Conservation (phyloP, 1,139 yeast species). For the Protomyces pachydermus region DNA sequence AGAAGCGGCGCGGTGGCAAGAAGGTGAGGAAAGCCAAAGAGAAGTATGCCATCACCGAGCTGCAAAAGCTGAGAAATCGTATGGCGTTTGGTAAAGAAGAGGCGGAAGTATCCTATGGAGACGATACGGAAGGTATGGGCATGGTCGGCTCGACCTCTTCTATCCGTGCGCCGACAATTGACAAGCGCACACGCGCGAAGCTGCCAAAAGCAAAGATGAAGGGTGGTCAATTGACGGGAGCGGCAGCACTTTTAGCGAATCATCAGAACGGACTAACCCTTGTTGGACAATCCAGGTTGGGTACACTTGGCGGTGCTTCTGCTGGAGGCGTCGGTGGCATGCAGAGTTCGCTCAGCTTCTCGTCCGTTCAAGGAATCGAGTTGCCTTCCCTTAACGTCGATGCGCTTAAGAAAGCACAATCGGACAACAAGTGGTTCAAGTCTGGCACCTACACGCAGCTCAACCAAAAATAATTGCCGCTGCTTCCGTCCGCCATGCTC, state of each 20-base stretch:
- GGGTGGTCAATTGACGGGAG: slow-evolving; percentile 24
- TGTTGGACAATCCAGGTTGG: slow-evolving; percentile 12
- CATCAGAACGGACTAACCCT: background rate
- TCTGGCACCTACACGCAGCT: slow-evolving; percentile 38
- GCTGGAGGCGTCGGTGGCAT: slow-evolving; percentile 35
- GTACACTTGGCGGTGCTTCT: background rate
- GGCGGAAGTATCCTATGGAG: slow-evolving; percentile 48
- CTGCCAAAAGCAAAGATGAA: slow-evolving; percentile 36
- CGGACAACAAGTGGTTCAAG: slow-evolving; percentile 37
- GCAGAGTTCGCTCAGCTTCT: slow-evolving; percentile 37
- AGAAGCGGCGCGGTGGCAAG: slow-evolving; percentile 83
- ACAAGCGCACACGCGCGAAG: slow-evolving; percentile 38
- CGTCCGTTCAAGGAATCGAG: slow-evolving; percentile 39
- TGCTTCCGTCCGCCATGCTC: no score
- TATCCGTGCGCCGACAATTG: slow-evolving; percentile 42
- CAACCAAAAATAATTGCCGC: background rate
- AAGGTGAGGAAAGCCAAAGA: slow-evolving; percentile 74
- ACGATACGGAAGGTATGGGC: slow-evolving; percentile 75
- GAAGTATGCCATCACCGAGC: slow-evolving; percentile 71
- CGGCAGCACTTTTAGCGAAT: slow-evolving; percentile 12
- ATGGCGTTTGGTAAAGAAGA: slow-evolving; percentile 79
- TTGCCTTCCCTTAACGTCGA: slow-evolving; percentile 34
- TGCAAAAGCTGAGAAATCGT: slow-evolving; percentile 76
- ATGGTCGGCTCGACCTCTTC: slow-evolving; percentile 49
- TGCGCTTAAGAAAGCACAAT: slow-evolving; percentile 23